Conservation (phyloP, 495 filamentous ascomycete species). For the Glarea lozoyensis region DNA sequence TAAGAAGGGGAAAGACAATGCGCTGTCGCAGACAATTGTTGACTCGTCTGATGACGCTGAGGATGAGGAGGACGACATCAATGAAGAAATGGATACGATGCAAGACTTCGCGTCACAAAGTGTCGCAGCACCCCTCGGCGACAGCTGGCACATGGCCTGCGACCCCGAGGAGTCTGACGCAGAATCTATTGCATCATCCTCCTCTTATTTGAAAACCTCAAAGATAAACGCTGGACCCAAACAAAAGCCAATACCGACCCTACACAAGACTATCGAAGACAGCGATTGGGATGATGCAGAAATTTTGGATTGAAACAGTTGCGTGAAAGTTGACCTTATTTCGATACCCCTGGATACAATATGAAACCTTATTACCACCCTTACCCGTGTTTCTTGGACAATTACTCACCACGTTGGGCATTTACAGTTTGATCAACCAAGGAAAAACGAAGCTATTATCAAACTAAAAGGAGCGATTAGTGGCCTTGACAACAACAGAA, state of each 20-base stretch:
- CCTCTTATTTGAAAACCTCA: conserved; percentile 18
- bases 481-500: no score
- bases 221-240: conserved; percentile 11
- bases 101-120: conserved; percentile 11
- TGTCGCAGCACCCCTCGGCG: conserved; percentile 20
- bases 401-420: no score
- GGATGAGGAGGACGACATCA: conserved; percentile 18
- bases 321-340: no score
- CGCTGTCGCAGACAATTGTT: conserved; percentile 4
- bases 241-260: conserved; percentile 26
- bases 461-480: no score
- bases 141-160: conserved; percentile 13
- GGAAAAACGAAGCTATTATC: no score
- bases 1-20: conserved; percentile 2
- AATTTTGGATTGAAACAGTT: conserved; percentile 32
- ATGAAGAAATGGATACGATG: conserved; percentile 16
- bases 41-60: conserved; percentile 11
- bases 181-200: conserved; percentile 22
- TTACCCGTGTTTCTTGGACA: no score
- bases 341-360: no score
- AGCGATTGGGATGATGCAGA: conserved; percentile 50
- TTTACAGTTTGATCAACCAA: no score
- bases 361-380: no score
- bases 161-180: conserved; percentile 27
- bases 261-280: conserved; percentile 44